Evolutionary conservation across 2,329 filamentous ascomycete genomes (phyloP).

Genomic region (Ophiobolus disseminans): DNA sequence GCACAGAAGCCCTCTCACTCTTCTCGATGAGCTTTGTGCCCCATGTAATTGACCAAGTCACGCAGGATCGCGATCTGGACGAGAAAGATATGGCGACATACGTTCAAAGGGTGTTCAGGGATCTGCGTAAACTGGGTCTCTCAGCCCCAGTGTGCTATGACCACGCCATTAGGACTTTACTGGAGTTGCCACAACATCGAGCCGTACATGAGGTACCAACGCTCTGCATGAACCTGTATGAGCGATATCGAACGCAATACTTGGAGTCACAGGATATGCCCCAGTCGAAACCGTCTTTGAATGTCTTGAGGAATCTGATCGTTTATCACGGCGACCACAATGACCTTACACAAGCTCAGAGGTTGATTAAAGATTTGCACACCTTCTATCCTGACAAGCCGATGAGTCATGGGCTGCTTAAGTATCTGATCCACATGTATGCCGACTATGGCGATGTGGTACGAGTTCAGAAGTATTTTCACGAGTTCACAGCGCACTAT

Average conservation of each 20-base stretch:
- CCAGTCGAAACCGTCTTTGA: constrained; percentile 25
- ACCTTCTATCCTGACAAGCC: constrained; percentile 28
- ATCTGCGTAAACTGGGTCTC: constrained; percentile 27
- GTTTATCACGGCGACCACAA: constrained; percentile 23
- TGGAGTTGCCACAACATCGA: constrained; percentile 22
- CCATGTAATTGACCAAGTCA: constrained; percentile 33
- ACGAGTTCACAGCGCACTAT: constrained; percentile 28
- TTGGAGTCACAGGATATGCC: constrained; percentile 16
- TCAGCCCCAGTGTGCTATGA: constrained; percentile 33
- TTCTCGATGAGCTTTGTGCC: constrained; percentile 39
- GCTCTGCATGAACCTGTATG: constrained; percentile 27
- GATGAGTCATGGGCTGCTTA: constrained; percentile 28
- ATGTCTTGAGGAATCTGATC: constrained; percentile 30
- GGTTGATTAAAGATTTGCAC: constrained; percentile 35
- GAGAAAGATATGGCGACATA: constrained; percentile 36
- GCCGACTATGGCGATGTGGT: constrained; percentile 44
- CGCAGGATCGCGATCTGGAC: constrained; percentile 25
- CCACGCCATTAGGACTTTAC: constrained; percentile 31
- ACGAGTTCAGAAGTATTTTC: constrained; percentile 42
- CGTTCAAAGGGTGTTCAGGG: constrained; percentile 33
- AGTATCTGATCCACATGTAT: constrained; percentile 34
- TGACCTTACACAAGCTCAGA: constrained; percentile 26
- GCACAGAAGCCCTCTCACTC: constrained; percentile 17
- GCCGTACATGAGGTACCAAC: neutral
- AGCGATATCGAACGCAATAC: constrained; percentile 26